Conservation (phyloP, 306 rosid species). For the Oemleria cerasiformis region DNA sequence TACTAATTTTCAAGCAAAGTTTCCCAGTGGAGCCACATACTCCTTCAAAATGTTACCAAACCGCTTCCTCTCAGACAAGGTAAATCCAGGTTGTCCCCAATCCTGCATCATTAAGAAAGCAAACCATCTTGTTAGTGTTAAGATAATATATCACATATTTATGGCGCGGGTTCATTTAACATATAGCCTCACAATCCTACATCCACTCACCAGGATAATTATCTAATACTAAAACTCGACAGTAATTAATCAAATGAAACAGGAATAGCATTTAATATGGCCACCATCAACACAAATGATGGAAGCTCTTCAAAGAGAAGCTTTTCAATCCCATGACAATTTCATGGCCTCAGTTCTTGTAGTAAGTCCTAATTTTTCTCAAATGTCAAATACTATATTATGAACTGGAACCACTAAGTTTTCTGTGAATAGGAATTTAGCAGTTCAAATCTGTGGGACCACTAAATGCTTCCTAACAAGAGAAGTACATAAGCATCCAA, state of each 20-base stretch:
- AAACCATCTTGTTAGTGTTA: conserved; percentile 11
- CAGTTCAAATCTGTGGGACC: conserved; percentile 8
- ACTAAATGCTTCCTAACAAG: background rate
- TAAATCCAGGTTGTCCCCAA: conserved; percentile 95
- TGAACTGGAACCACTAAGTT: background rate
- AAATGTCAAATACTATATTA: background rate
- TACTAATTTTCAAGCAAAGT: conserved; percentile 8
- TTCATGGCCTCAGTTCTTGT: background rate
- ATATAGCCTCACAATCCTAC: background rate
- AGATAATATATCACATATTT: background rate
- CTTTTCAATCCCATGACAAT: background rate
- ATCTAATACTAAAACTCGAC: background rate
- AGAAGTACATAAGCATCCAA: conserved; percentile 10
- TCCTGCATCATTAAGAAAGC: conserved; percentile 56
- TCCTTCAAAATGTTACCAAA: conserved; percentile 76
- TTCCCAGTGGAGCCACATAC: conserved; percentile 43
- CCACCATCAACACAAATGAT: background rate
- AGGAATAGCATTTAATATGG: background rate
- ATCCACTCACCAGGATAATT: background rate
- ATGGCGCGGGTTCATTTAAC: background rate
- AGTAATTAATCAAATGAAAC: background rate
- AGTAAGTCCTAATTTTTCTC: background rate
- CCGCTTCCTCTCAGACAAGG: conserved; percentile 79
- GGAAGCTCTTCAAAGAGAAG: background rate
- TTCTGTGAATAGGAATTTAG: background rate